Conservation (phyloP, 2,329 filamentous ascomycete species). For the Diaporthe batatas region DNA sequence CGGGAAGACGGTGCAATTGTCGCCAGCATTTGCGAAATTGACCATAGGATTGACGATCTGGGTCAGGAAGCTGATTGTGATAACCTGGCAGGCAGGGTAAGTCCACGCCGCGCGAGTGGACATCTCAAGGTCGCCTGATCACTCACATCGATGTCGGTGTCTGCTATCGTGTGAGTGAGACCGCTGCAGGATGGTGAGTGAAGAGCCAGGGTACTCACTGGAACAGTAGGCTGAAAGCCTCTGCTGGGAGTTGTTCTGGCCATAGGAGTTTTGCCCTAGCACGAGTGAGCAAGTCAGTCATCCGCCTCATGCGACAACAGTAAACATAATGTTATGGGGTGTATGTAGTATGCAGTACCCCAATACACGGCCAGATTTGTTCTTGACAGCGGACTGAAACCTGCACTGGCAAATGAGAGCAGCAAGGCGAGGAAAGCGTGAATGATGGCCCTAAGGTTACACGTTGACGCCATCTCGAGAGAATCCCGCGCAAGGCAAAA, state of each 20-base stretch:
- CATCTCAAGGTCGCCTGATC: background rate
- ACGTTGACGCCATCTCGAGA: slow-evolving; percentile 26
- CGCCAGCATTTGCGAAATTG: slow-evolving; percentile 75
- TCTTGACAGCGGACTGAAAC: slow-evolving; percentile 59
- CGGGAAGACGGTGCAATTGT: slow-evolving; percentile 70
- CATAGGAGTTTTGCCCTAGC: slow-evolving; percentile 71
- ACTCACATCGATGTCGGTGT: slow-evolving; percentile 61
- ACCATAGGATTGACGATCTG: slow-evolving; percentile 67
- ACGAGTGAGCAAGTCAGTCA: slow-evolving; percentile 1
- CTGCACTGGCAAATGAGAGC: slow-evolving; percentile 53
- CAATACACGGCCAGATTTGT: slow-evolving; percentile 76
- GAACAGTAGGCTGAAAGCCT: slow-evolving; percentile 70
- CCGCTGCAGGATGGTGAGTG: too few relatives aligned
- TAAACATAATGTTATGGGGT: slow-evolving; percentile 29
- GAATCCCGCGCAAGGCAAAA: background rate
- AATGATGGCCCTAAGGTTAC: slow-evolving; percentile 1
- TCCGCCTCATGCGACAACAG: background rate
- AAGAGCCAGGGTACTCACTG: slow-evolving; percentile 56
- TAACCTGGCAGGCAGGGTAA: slow-evolving; percentile 58
- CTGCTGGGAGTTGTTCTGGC: slow-evolving; percentile 64
- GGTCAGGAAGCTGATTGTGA: slow-evolving; percentile 74
- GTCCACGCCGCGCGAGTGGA: background rate
- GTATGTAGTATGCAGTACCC: slow-evolving; percentile 58
- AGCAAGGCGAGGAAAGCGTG: slow-evolving; percentile 3
- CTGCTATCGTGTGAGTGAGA: slow-evolving; percentile 45